Percentiles rank a stretch among this genome's conserved stretches.
Conservation (phyloP, 2,329 filamentous ascomycete genomes). For the Helotiales sp. region DNA sequence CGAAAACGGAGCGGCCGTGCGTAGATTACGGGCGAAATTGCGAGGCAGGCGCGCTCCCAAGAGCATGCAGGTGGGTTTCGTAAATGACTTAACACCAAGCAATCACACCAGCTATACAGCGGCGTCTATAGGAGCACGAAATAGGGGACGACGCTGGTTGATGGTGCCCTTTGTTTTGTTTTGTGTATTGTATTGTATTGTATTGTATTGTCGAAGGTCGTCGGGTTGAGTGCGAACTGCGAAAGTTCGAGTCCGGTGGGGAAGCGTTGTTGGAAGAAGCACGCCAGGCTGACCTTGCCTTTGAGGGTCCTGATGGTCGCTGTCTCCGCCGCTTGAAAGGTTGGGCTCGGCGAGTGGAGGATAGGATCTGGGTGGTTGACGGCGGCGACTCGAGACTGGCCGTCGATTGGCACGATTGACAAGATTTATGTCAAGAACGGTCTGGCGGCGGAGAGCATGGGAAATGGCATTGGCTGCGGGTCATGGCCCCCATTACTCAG, state of each 20-base stretch:
- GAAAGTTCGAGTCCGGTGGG: not conserved
- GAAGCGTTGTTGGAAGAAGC: not conserved
- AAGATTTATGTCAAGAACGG: not conserved
- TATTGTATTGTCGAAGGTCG: not conserved
- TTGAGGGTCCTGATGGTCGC: not conserved
- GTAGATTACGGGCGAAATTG: slow-evolving; percentile 2
- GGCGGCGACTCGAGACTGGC: not conserved
- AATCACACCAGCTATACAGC: not conserved
- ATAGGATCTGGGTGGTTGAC: not conserved
- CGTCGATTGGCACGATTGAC: no score
- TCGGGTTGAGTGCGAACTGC: not conserved
- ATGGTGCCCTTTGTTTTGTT: not conserved
- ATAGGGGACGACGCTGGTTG: not conserved
- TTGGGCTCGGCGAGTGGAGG: not conserved
- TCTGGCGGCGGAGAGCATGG: not conserved
- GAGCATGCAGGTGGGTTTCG: slow-evolving; percentile 13
- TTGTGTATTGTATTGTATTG: not conserved
- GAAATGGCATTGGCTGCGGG: not conserved
- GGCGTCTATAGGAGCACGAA: not conserved
- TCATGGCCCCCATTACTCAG: not conserved
- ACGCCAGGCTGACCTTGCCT: not conserved
- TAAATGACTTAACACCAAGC: slow-evolving; percentile 7
- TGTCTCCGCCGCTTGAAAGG: not conserved
- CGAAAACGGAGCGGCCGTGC: not conserved
- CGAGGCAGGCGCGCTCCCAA: slow-evolving; percentile 8